Percentiles rank a stretch among this genome's conserved stretches.
Evolutionary conservation across 2,329 filamentous ascomycete species (phyloP).

Genomic region (Penicillium sclerotiorum): DNA sequence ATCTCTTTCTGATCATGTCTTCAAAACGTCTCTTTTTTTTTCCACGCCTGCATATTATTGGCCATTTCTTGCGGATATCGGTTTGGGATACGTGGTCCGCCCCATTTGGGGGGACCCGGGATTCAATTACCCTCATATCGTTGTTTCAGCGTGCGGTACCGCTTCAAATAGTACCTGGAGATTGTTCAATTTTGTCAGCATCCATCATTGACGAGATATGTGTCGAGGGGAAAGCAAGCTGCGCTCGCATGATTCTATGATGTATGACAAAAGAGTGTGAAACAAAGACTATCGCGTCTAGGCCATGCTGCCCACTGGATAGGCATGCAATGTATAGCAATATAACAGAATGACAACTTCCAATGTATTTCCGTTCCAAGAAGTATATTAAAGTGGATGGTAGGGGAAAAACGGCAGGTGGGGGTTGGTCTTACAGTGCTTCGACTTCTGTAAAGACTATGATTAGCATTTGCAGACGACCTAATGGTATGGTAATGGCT

Average conservation of each 20-base stretch:
- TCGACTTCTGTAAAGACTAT: conserved; percentile 76
- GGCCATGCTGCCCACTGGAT: conserved; percentile 12
- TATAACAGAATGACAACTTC: conserved; percentile 19
- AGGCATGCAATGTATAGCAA: conserved; percentile 20
- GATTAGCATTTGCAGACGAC: conserved; percentile 5
- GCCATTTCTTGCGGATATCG: conserved; percentile 7
- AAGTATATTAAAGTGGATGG: neutral
- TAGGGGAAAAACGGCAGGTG: conserved; percentile 5
- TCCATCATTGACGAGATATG: conserved; percentile 8
- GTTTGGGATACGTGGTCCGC: conserved; percentile 5
- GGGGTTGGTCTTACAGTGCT: conserved; percentile 68
- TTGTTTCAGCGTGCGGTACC: conserved; percentile 82
- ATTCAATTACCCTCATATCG: conserved; percentile 63
- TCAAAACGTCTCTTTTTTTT: conserved; percentile 13
- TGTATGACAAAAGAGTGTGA: conserved; percentile 21
- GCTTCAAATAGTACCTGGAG: conserved; percentile 83
- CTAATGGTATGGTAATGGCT: no score
- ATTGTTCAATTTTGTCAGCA: conserved; percentile 27
- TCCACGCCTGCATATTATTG: conserved; percentile 26
- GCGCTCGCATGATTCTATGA: conserved; percentile 25
- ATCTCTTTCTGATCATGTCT: conserved; percentile 12
- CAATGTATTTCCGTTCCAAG: neutral
- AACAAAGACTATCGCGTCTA: conserved; percentile 9
- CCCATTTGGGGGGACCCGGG: conserved; percentile 1
- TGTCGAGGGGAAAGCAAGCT: conserved; percentile 11